Evolutionary conservation across 2,329 filamentous ascomycete genomes (phyloP), one percentile per base, ranked within the genome.

Genomic region (Rhytidhysteron rufulum): DNA sequence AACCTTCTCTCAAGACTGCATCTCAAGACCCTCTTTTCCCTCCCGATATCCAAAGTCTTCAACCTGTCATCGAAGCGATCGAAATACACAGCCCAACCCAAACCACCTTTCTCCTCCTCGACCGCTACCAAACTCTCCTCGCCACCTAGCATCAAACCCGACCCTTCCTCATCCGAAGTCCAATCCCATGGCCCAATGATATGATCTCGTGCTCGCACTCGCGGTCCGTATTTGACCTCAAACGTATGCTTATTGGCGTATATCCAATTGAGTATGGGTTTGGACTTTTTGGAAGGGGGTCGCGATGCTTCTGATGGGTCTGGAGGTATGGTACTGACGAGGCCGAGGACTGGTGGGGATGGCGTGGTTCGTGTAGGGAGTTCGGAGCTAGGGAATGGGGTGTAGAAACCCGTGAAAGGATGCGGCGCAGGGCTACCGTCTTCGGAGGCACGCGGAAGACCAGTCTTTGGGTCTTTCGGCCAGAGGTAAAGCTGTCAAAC

Each of bases 171-270:
- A 39, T 85, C 78, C 22, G 80, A 75, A 1, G 78, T 87, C 82
- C 87, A 94, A 53, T 88, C 84, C 84, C 86, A 95, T 2, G 85
- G 83, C 17, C 88, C 88, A 37, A 90, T 78, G 43, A 83, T 69
- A 63, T 95, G 85, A 21, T 74, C 79, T 35, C 82, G 71, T 27
- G 85, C 88, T 48, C 86, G 82, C 31, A 79, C 80, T n/a, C 86
- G 79, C 7, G 82, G 80, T 2, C 81, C 80, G 51, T 83, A 83
- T 49, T 75, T 78, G 27, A 84, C 44, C 56, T 83, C 76, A 32
- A 77, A 65, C 1, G 79, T 83, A 11, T 77, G 63, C 25, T 71
- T 73, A 55, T 85, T 78, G 2, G 78, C 74, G 50, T 82, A 86
- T 16, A 86, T 72, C 82, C 82, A 86, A 47, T 84, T 83, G 39